These are phyloP conservation scores for Rhodotorula sp. DNA, from an alignment of 1,284 basidiomycete species.

Conservation along the genomic window DNA sequence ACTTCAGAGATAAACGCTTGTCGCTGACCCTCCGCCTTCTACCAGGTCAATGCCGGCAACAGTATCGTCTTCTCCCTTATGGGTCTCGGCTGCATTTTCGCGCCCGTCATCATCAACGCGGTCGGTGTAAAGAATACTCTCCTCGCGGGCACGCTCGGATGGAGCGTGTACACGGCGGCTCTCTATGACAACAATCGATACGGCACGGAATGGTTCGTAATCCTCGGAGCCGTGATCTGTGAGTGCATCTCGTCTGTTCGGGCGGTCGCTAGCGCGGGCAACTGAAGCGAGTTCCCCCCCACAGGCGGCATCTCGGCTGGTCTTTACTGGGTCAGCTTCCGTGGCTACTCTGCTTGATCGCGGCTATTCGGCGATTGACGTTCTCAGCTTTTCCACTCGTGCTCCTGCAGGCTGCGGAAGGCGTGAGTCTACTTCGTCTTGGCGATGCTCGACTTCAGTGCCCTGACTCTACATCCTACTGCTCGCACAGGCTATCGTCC, in stretches of 20 bases:
- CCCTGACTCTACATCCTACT: neutral
- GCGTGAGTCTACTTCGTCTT: constrained; percentile 1
- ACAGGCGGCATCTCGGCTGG: constrained; percentile 9
- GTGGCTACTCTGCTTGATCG: neutral
- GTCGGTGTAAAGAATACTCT: constrained; percentile 46
- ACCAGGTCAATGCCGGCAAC: constrained; percentile 9
- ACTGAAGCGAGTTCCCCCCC: no score
- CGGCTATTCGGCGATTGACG: neutral
- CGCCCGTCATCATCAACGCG: constrained; percentile 40
- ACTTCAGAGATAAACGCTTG: neutral
- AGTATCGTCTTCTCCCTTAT: constrained; percentile 3
- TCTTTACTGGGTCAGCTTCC: constrained; percentile 12
- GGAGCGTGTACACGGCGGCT: constrained; percentile 48
- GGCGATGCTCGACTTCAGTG: neutral
- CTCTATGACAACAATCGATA: constrained; percentile 39
- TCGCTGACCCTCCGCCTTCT: neutral
- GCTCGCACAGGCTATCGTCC: constrained; percentile 14
- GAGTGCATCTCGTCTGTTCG: neutral
- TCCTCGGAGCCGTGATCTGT: constrained; percentile 17
- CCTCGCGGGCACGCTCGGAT: constrained; percentile 45
- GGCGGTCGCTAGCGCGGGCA: no score
- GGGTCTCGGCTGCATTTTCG: constrained; percentile 10
- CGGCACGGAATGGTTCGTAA: constrained; percentile 17
- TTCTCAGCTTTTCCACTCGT: neutral
- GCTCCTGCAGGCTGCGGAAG: neutral